phyloP scores from a whole-genome alignment of 2,329 filamentous ascomycete species.

The Fusarium citri region DNA sequence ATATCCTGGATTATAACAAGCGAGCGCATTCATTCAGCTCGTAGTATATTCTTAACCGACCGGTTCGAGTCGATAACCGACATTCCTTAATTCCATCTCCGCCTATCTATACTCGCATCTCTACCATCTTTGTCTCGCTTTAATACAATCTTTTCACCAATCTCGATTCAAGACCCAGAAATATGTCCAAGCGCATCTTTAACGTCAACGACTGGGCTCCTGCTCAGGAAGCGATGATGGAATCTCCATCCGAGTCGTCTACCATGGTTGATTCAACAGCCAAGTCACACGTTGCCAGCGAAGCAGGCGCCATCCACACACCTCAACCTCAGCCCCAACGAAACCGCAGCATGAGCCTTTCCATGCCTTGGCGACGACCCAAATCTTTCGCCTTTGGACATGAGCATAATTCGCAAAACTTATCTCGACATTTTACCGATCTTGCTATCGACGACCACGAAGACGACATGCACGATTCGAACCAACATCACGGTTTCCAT shows the following conservation, averaged over 20 bases:
- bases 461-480: slow-evolving; percentile 43
- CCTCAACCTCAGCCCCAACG: slow-evolving; percentile 48
- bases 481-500: slow-evolving; percentile 44
- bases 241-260: slow-evolving; percentile 35
- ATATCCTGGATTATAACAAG: background rate
- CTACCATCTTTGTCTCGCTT: background rate
- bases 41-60: background rate
- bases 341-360: slow-evolving; percentile 62
- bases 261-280: slow-evolving; percentile 16
- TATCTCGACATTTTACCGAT: slow-evolving; percentile 48
- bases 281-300: slow-evolving; percentile 20
- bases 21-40: slow-evolving; percentile 15
- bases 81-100: slow-evolving; percentile 4
- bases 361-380: slow-evolving; percentile 62
- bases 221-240: slow-evolving; percentile 56
- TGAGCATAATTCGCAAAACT: slow-evolving; percentile 48
- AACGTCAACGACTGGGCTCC: slow-evolving; percentile 57
- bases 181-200: slow-evolving; percentile 54
- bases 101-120: background rate
- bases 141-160: background rate
- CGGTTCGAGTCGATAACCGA: background rate
- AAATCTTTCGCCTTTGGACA: slow-evolving; percentile 56
- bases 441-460: slow-evolving; percentile 50
- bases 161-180: slow-evolving; percentile 6
- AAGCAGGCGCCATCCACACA: slow-evolving; percentile 16